Evolutionary conservation across 805 yeast species (phyloP).

Genomic region (Candida hungchunana): DNA sequence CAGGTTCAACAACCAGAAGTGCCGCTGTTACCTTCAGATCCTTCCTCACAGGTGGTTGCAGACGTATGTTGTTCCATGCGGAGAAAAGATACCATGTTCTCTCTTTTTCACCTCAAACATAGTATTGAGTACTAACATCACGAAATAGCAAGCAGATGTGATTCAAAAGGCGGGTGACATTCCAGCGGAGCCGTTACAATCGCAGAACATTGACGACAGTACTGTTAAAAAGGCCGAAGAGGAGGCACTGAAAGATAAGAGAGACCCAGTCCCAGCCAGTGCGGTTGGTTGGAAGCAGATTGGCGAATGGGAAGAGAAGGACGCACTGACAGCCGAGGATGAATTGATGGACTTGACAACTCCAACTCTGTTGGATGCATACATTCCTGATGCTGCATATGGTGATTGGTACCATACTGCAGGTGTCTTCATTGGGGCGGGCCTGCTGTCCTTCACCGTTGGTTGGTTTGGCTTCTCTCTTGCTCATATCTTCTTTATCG

Average conservation of each 20-base stretch:
- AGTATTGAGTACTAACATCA: slow-evolving; percentile 12
- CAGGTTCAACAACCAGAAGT: slow-evolving; percentile 6
- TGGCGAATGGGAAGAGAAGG: slow-evolving; percentile 77
- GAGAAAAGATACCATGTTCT: background rate
- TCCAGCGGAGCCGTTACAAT: slow-evolving; percentile 1
- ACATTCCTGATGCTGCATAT: slow-evolving; percentile 68
- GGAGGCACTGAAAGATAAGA: slow-evolving; percentile 24
- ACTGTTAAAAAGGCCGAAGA: slow-evolving; percentile 25
- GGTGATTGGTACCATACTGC: slow-evolving; percentile 97
- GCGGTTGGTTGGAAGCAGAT: slow-evolving; percentile 94
- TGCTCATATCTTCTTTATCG: slow-evolving; percentile 76
- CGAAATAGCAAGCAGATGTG: slow-evolving; percentile 20
- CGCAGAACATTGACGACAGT: slow-evolving; percentile 16
- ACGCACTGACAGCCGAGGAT: slow-evolving; percentile 60
- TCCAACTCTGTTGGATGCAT: slow-evolving; percentile 70
- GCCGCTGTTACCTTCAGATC: slow-evolving; percentile 19
- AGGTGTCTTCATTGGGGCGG: slow-evolving; percentile 65
- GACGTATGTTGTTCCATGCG: slow-evolving; percentile 11
- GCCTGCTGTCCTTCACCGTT: slow-evolving; percentile 66
- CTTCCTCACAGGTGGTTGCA: slow-evolving; percentile 16
- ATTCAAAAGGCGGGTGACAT: slow-evolving; percentile 13
- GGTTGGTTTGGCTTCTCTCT: slow-evolving; percentile 76
- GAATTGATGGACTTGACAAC: slow-evolving; percentile 66
- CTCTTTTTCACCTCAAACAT: background rate
- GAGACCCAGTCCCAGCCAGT: slow-evolving; percentile 58